These are phyloP conservation scores for Diversispora epigaea DNA, from an alignment of 192 early-diverging fungal species.

Conservation along the genomic window DNA sequence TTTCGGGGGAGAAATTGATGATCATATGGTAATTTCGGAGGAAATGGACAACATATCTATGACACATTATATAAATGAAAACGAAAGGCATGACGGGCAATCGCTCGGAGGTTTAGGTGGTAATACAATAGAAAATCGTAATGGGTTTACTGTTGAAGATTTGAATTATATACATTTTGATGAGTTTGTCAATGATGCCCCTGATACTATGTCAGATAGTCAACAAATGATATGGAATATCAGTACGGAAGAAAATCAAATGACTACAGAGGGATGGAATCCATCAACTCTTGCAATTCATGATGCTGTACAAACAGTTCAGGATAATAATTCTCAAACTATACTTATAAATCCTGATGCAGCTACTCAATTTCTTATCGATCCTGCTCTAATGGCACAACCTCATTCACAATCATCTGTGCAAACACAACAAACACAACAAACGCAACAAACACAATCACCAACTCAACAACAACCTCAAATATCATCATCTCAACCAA, in stretches of 20 bases:
- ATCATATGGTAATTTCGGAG: neutral
- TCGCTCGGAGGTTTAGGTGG: conserved; percentile 4
- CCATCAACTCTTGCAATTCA: neutral
- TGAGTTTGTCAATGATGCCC: neutral
- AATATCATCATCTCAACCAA: no score
- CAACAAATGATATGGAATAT: conserved; percentile 4
- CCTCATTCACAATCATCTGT: neutral
- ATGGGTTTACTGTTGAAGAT: neutral
- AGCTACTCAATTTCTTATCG: conserved; percentile 4
- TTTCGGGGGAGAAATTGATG: conserved; percentile 8
- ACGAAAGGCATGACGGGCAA: neutral
- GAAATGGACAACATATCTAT: conserved; percentile 1
- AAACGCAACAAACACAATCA: no score
- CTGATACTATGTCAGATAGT: neutral
- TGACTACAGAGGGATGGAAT: conserved; percentile 1
- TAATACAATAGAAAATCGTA: neutral
- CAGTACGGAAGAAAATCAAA: neutral
- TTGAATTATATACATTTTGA: conserved; percentile 4
- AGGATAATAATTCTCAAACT: conserved; percentile 4
- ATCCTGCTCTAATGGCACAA: neutral
- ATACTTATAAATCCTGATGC: conserved; percentile 1
- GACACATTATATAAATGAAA: conserved; percentile 14
- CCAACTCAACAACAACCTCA: no score
- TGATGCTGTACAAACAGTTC: conserved; percentile 1
- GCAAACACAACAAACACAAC: neutral